Percentiles rank a stretch among this genome's conserved stretches.
phyloP scores from a whole-genome alignment of 208 protist genomes.

The Leishmania aethiopica region DNA sequence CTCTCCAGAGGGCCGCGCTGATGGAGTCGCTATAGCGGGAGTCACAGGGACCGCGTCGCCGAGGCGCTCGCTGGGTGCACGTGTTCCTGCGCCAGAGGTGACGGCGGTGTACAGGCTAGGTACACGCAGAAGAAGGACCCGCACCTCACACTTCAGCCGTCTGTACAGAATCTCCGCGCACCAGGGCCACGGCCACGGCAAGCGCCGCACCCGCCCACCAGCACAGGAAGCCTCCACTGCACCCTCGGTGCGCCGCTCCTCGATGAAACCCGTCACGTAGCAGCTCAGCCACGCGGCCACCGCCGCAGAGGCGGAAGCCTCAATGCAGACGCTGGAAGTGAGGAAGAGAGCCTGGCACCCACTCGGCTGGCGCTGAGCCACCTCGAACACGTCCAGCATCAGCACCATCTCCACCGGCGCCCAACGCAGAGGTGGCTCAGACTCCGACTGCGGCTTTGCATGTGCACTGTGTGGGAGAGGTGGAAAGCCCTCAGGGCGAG shows the following conservation, averaged over 20 bases:
- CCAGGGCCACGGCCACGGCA: constrained; percentile 5
- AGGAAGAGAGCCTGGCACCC: constrained; percentile 28
- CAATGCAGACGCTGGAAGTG: constrained; percentile 7
- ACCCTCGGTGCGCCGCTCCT: not conserved
- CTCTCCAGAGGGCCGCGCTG: not conserved
- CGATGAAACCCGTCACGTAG: constrained; percentile 1
- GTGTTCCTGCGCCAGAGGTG: constrained; percentile 1
- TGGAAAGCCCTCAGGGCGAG: not conserved
- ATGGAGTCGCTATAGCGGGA: not conserved
- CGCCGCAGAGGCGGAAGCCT: constrained; percentile 18
- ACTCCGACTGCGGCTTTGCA: not conserved
- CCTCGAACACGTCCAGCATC: constrained; percentile 46
- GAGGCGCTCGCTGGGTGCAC: not conserved
- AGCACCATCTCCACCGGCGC: constrained; percentile 15
- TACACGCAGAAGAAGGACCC: constrained; percentile 19
- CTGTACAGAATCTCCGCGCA: not conserved
- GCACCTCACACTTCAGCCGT: constrained; percentile 4
- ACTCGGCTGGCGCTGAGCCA: constrained; percentile 33
- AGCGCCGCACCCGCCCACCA: not conserved
- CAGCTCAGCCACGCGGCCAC: constrained; percentile 22
- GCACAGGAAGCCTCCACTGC: not conserved
- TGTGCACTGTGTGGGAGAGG: not conserved
- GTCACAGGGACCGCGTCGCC: not conserved
- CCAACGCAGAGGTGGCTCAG: not conserved
- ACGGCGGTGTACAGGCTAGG: constrained; percentile 11